A percentile compares a stretch with the other conserved stretches of the same genome.
Conservation (phyloP, 1,139 yeast species). For the Candida labiduridarum region DNA sequence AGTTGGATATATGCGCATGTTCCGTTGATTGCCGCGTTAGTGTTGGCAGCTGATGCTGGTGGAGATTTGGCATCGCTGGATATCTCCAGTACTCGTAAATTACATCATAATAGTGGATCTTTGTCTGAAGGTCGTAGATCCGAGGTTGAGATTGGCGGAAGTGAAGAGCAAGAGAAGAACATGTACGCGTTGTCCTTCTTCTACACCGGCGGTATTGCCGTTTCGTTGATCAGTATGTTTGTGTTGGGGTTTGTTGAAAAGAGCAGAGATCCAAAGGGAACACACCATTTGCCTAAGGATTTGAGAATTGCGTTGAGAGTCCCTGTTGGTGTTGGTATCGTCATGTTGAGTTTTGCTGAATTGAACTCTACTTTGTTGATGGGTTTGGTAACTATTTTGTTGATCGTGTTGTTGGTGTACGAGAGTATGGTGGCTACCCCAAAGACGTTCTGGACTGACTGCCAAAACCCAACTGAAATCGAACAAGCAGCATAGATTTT, state of each 20-base stretch:
- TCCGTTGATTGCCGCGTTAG: constrained; percentile 53
- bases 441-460: constrained; percentile 13
- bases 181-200: constrained; percentile 46
- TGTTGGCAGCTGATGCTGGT: constrained; percentile 65
- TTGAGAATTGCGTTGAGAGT: constrained; percentile 44
- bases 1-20: constrained; percentile 53
- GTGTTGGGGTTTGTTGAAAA: constrained; percentile 42
- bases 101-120: constrained; percentile 6
- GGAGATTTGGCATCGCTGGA: constrained; percentile 46
- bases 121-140: constrained; percentile 5
- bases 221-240: constrained; percentile 37
- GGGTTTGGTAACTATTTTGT: constrained; percentile 43
- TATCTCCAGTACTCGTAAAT: constrained; percentile 12
- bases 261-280: constrained; percentile 35
- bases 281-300: constrained; percentile 33
- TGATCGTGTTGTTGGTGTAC: constrained; percentile 34
- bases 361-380: constrained; percentile 43
- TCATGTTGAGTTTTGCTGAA: constrained; percentile 50
- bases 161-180: constrained; percentile 27
- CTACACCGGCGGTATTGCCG: constrained; percentile 53
- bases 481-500: background rate
- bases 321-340: constrained; percentile 40
- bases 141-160: constrained; percentile 6
- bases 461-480: too few species aligned
- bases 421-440: constrained; percentile 39